These are phyloP conservation scores for Chaetothyriales sp. DNA, from an alignment of 2,329 filamentous ascomycete species.

Conservation along the genomic window DNA sequence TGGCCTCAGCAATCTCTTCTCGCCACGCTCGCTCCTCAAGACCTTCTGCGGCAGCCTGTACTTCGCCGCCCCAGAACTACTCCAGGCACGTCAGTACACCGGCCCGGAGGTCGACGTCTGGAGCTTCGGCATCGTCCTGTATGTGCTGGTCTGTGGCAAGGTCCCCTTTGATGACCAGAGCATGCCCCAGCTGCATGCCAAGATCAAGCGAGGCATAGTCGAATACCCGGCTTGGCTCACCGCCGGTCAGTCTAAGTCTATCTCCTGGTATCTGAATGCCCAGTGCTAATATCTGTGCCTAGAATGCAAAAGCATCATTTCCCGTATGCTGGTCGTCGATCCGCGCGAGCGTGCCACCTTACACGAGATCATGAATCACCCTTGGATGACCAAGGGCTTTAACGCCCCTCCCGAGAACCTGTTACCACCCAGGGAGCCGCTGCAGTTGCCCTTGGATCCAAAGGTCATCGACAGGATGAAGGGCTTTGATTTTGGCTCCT, in stretches of 20 bases:
- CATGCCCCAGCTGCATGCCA: slow-evolving; percentile 94
- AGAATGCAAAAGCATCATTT: slow-evolving; percentile 91
- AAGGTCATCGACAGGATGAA: slow-evolving; percentile 87
- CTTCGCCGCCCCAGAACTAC: slow-evolving; percentile 85
- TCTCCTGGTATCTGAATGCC: slow-evolving; percentile 4
- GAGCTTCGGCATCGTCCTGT: slow-evolving; percentile 97
- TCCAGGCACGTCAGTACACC: slow-evolving; percentile 87
- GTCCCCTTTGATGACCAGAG: slow-evolving; percentile 98
- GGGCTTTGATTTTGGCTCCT: slow-evolving; percentile 87
- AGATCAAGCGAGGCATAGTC: slow-evolving; percentile 93
- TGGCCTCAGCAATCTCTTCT: slow-evolving; percentile 88
- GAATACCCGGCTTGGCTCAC: slow-evolving; percentile 93
- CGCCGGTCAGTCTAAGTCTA: slow-evolving; percentile 46
- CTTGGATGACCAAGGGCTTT: slow-evolving; percentile 92
- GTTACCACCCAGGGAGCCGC: slow-evolving; percentile 64
- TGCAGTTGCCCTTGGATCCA: slow-evolving; percentile 69
- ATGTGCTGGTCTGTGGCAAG: slow-evolving; percentile 92
- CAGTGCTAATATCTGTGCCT: slow-evolving; percentile 23
- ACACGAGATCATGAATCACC: slow-evolving; percentile 82
- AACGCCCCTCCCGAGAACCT: slow-evolving; percentile 76
- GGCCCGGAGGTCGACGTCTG: slow-evolving; percentile 95
- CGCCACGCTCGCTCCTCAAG: slow-evolving; percentile 69
- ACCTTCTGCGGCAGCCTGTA: slow-evolving; percentile 97
- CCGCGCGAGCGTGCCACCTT: slow-evolving; percentile 74
- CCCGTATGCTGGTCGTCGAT: slow-evolving; percentile 90